Evolutionary conservation across 2,329 filamentous ascomycete species (phyloP), one percentile per base, ranked within the genome.

Genomic region (Fusarium caatingaense): DNA sequence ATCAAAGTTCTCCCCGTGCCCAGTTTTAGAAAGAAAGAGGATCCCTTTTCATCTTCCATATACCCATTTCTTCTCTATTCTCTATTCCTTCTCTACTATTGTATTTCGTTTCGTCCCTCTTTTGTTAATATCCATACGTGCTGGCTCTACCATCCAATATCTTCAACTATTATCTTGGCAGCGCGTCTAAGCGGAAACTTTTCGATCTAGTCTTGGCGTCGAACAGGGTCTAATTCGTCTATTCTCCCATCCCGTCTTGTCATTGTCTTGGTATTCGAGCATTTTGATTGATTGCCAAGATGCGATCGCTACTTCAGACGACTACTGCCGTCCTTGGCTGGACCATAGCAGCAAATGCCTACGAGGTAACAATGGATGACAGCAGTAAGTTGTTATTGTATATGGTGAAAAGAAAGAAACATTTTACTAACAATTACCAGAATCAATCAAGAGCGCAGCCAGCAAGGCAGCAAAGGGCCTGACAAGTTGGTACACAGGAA

Each of bases 401-500:
- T 4, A 7, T 2, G 4, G 10, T 15, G 6, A 12, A 21, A 16
- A 9, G 13, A 37, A 11, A 44, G 28, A 7, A 20, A 7, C 18
- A n/a, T 6, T 8, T 32, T 10, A 53, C 42, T 51, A 12, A 60
- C 56, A 30, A 55, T 40, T 28, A 18, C 5, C 7, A 88, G 86
- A 79, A 49, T 87, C 86, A 0, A 75, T 88, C 56, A 87, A 85
- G 64, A 75, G 79, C 11, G 83, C 83, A 2, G 84, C 85, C 4
- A 77, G 77, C 51, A 84, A 82, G 20, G 80, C 85, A 58, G 85
- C 84, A 28, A 84, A 78, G 56, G 83, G 82, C 23, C 66, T 86
- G 54, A 79, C 85, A 73, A 83, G 80, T 44, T 87, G 80, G 72
- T 87, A 87, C 70, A 84, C 83, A 1, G 87, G 87, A 60, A 88